Evolutionary conservation across 768 basidiomycete genomes (phyloP).

Genomic region (Termitomyces sp.): DNA sequence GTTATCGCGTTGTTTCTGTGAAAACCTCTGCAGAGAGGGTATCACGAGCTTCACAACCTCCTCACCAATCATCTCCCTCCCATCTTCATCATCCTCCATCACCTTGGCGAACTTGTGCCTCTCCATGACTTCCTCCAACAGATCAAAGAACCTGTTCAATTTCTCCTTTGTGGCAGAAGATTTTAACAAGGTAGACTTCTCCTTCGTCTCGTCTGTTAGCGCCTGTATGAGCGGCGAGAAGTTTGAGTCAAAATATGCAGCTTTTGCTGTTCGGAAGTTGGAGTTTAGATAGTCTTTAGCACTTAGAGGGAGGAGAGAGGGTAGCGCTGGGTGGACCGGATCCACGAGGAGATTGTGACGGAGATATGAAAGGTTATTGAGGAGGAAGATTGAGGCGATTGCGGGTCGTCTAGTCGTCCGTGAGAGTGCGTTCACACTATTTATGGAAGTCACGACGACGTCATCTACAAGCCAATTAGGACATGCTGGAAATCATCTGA

Average conservation of each 20-base stretch:
- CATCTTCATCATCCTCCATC: constrained; percentile 64
- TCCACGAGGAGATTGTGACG: constrained; percentile 51
- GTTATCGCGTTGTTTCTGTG: constrained; percentile 70
- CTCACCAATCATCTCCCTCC: constrained; percentile 54
- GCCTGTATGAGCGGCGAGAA: constrained; percentile 73
- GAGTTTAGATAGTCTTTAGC: constrained; percentile 60
- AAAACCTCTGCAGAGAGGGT: constrained; percentile 68
- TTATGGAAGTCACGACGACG: constrained; percentile 61
- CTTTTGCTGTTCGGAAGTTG: constrained; percentile 75
- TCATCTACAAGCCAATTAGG: constrained; percentile 46
- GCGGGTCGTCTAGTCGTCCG: constrained; percentile 54
- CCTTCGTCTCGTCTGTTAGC: constrained; percentile 58
- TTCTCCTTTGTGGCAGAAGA: constrained; percentile 66
- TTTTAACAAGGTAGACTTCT: constrained; percentile 35
- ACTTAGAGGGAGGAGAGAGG: constrained; percentile 51
- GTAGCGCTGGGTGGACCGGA: constrained; percentile 41
- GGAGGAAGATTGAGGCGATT: constrained; percentile 68
- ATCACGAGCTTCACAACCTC: constrained; percentile 76
- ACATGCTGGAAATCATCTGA: neutral
- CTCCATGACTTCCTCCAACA: constrained; percentile 75
- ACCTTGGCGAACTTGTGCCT: constrained; percentile 65
- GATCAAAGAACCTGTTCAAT: constrained; percentile 75
- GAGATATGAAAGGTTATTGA: constrained; percentile 76
- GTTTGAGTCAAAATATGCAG: constrained; percentile 80
- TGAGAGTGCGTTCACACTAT: constrained; percentile 58